Percentiles rank a stretch among this genome's conserved stretches.
phyloP scores from a whole-genome alignment of 2,329 filamentous ascomycete species.

The Microsporum canis region DNA sequence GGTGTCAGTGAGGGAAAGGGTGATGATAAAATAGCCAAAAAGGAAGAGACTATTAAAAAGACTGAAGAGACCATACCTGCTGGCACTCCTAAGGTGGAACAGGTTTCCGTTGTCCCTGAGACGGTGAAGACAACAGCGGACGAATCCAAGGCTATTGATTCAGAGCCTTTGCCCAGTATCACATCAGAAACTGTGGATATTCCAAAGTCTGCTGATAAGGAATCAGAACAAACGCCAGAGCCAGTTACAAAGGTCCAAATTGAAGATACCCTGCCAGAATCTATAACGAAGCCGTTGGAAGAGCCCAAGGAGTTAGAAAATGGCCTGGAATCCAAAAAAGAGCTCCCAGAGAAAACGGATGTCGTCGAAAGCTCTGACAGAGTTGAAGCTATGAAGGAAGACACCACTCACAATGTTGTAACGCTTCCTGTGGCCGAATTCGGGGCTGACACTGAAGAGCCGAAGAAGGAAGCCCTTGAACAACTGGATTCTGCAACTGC shows the following conservation, averaged over 20 bases:
- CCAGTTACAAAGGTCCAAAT: background rate
- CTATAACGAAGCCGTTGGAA: slow-evolving; percentile 15
- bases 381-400: background rate
- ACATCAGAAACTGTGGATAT: background rate
- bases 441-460: background rate
- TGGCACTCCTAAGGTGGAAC: background rate
- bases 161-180: background rate
- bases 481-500: background rate
- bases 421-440: background rate
- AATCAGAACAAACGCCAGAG: background rate
- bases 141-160: background rate
- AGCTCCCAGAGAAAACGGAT: background rate
- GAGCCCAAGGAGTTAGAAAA: background rate
- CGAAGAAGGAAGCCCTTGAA: background rate
- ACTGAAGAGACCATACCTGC: background rate
- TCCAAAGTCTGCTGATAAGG: background rate
- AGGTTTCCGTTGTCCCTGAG: background rate
- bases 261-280: slow-evolving; percentile 22
- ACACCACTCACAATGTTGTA: background rate
- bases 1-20: background rate
- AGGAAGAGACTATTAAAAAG: background rate
- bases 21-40: background rate
- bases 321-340: background rate
- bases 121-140: background rate
- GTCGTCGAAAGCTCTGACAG: background rate